phyloP scores from a whole-genome alignment of 768 basidiomycete genomes.

The Pisolithus albus region DNA sequence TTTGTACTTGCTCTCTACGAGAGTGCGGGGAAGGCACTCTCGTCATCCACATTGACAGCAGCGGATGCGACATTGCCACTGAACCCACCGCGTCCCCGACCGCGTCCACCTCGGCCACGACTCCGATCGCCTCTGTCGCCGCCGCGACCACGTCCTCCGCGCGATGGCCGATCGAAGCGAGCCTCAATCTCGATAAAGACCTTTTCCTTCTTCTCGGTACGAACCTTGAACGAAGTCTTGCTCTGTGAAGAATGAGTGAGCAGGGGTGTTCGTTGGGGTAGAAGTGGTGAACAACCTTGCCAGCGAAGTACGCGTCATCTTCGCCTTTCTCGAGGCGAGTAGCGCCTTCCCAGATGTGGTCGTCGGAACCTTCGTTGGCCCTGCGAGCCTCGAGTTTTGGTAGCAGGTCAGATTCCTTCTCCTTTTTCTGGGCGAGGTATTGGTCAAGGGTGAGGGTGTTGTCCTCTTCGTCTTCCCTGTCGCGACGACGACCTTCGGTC shows the following conservation, averaged over 20 bases:
- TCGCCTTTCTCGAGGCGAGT: slow-evolving; percentile 60
- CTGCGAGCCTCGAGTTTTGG: slow-evolving; percentile 75
- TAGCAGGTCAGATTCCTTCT: slow-evolving; percentile 45
- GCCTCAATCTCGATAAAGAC: slow-evolving; percentile 89
- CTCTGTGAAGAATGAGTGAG: slow-evolving; percentile 35
- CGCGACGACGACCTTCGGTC: slow-evolving; percentile 27
- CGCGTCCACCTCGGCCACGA: slow-evolving; percentile 37
- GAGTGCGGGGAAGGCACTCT: slow-evolving; percentile 86
- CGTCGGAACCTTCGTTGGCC: slow-evolving; percentile 76
- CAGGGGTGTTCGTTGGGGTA: not conserved
- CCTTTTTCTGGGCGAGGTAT: slow-evolving; percentile 79
- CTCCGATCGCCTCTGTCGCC: slow-evolving; percentile 41
- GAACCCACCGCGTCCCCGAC: slow-evolving; percentile 38
- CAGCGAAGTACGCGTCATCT: slow-evolving; percentile 73
- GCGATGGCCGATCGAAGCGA: slow-evolving; percentile 76
- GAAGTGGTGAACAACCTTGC: slow-evolving; percentile 58
- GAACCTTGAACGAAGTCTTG: slow-evolving; percentile 58
- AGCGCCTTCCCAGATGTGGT: slow-evolving; percentile 63
- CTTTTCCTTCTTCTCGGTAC: slow-evolving; percentile 83
- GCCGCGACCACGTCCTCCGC: slow-evolving; percentile 49
- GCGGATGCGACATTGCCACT: slow-evolving; percentile 28
- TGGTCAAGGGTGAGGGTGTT: slow-evolving; percentile 92
- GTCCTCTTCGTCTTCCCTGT: slow-evolving; percentile 81
- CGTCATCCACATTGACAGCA: slow-evolving; percentile 69
- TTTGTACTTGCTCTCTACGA: slow-evolving; percentile 31